These are phyloP conservation scores for Haematococcus sp. DNA, from an alignment of 139 green algal genomes.

Conservation along the genomic window DNA sequence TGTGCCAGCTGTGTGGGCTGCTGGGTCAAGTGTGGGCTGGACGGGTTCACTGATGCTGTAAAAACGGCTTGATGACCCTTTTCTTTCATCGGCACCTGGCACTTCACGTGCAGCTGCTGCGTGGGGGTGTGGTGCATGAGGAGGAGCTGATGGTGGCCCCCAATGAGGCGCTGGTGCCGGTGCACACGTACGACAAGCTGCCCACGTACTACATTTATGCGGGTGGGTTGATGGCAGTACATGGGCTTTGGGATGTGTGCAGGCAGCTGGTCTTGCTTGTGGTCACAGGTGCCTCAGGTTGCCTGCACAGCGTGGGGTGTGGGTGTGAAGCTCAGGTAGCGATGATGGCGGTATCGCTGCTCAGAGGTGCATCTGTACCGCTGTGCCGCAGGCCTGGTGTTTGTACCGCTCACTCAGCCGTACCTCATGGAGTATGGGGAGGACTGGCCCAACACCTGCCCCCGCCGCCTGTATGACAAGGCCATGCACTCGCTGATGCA, in stretches of 20 bases:
- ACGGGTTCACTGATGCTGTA: too few relatives aligned
- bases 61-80: not conserved
- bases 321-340: not conserved
- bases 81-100: not conserved
- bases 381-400: conserved; percentile 51
- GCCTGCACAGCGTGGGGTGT: too few relatives aligned
- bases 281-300: too few relatives aligned
- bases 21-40: not conserved
- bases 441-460: conserved; percentile 53
- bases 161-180: conserved; percentile 59
- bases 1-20: not conserved
- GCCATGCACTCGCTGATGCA: conserved; percentile 50
- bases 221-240: conserved; percentile 9
- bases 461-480: conserved; percentile 60
- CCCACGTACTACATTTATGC: conserved; percentile 61
- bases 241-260: too few relatives aligned
- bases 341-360: not conserved
- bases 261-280: too few relatives aligned
- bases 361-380: not conserved
- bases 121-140: conserved; percentile 30
- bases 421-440: conserved; percentile 70
- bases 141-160: conserved; percentile 29
- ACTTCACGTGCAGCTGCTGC: conserved; percentile 41
- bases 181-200: conserved; percentile 62
- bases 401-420: conserved; percentile 62